Percentiles rank a stretch among this genome's conserved stretches.
Evolutionary conservation across 2,329 filamentous ascomycete species (phyloP).

Genomic region (Zymoseptoria tritici): DNA sequence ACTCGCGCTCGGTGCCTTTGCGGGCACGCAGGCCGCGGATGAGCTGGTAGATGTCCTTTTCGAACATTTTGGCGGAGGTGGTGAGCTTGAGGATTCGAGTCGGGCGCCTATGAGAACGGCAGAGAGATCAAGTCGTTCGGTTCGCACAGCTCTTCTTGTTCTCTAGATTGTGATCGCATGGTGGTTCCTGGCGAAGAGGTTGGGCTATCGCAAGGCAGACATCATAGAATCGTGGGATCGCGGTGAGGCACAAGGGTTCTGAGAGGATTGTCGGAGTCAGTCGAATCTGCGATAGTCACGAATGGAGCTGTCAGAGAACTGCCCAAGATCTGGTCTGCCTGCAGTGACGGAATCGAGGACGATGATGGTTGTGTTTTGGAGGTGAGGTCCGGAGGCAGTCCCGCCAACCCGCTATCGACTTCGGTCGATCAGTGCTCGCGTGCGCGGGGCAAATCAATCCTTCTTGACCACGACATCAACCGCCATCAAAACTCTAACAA

Average conservation of each 20-base stretch:
- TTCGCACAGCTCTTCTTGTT: background rate
- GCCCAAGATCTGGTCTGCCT: background rate
- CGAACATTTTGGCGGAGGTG: slow-evolving; percentile 61
- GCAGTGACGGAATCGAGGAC: background rate
- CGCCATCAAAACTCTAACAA: background rate
- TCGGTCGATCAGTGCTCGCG: background rate
- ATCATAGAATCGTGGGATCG: background rate
- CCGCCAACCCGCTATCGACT: background rate
- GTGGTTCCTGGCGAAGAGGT: background rate
- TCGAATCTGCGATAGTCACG: background rate
- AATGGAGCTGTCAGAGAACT: no score
- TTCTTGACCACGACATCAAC: background rate
- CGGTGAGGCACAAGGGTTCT: background rate
- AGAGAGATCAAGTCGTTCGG: background rate
- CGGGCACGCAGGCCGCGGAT: slow-evolving; percentile 92
- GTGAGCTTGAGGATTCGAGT: background rate
- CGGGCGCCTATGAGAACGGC: background rate
- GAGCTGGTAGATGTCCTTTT: slow-evolving; percentile 98
- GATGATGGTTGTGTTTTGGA: background rate
- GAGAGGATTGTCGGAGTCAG: background rate
- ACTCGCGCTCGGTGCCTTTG: slow-evolving; percentile 90
- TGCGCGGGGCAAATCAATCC: background rate
- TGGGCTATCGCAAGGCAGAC: background rate
- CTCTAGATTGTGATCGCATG: background rate
- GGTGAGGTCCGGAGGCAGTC: background rate